A percentile compares a stretch with the other conserved stretches of the same genome.
phyloP scores from a whole-genome alignment of 768 basidiomycete species.

The Phylloporus sp. region DNA sequence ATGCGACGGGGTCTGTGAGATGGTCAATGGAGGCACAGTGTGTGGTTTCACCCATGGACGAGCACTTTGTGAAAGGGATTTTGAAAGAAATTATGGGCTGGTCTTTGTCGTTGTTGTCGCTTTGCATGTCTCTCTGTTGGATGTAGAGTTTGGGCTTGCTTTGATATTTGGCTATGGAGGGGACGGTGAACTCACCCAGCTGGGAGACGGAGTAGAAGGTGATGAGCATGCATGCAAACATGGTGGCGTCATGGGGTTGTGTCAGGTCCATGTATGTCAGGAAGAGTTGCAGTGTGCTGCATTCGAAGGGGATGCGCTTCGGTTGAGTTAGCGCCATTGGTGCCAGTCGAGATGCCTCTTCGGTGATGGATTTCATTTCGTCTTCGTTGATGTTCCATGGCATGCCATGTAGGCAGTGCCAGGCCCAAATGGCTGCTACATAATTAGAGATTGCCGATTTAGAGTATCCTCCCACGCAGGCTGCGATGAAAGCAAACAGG shows the following conservation, averaged over 20 bases:
- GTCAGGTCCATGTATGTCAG: neutral
- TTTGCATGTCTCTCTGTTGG: too few species aligned
- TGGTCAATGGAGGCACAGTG: neutral
- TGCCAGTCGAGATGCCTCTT: neutral
- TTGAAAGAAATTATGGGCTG: neutral
- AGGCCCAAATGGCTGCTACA: neutral
- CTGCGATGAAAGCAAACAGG: neutral
- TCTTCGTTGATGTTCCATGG: neutral
- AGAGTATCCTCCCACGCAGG: neutral
- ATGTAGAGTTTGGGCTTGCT: neutral
- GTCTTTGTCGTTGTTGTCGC: neutral
- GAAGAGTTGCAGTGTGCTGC: neutral
- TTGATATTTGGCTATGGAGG: neutral
- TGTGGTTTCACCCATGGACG: neutral
- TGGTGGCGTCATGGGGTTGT: neutral
- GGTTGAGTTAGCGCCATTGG: neutral
- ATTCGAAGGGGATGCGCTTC: neutral
- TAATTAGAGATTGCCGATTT: neutral
- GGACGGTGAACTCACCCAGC: neutral
- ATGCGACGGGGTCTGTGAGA: neutral
- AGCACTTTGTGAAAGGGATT: neutral
- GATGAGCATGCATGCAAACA: neutral
- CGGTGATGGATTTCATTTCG: neutral
- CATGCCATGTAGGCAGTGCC: neutral
- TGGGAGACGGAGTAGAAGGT: neutral